Evolutionary conservation across 2,329 filamentous ascomycete species (phyloP), one percentile per base, ranked within the genome.

Genomic region (Penicillium sp.): DNA sequence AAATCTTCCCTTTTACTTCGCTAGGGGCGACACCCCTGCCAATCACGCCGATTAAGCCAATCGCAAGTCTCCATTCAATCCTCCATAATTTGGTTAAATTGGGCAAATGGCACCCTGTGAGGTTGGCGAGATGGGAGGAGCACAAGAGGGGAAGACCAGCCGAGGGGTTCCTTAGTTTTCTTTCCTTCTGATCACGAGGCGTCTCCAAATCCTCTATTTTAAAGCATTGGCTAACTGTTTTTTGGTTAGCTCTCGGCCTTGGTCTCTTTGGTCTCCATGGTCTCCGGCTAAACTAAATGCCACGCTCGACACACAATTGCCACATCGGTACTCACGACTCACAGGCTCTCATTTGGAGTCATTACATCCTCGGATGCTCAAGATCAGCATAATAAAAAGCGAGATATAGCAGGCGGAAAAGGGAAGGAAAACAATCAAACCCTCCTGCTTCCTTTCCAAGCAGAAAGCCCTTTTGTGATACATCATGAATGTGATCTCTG

Each of bases 11-110:
- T 46, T 46, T 28, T 16, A n/a, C 31, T 36, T 54, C 53, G 51
- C 51, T 52, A 56, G 53, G 53, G 53, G 44, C 51, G 49, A 55
- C 52, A 35, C 8, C 34, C 36, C 36, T 28, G 14, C 37, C 27
- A 39, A 39, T 27, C 37, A 28, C 25, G 11, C 29, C 37, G 27
- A 44, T n/a, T 33, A 22, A 29, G 29, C 46, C 50, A 37, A 47
- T 43, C 46, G 45, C 10, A 12, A 4, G n/a, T n/a, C 14, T 25
- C 29, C n/a, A 11, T 18, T 28, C 19, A 30, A 41, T 9, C 19
- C 36, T 33, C 27, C 9, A n/a, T 22, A 25, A 25, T 6, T 14
- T 10, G 13, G n/a, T 14, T 16, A 35, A 35, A 35, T 11, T 33
- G 30, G 30, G 12, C 30, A 5, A 33, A 33, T 33, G 30, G 7